Conservation (phyloP, 768 basidiomycete genomes). For the Boletus vinaceobasis region DNA sequence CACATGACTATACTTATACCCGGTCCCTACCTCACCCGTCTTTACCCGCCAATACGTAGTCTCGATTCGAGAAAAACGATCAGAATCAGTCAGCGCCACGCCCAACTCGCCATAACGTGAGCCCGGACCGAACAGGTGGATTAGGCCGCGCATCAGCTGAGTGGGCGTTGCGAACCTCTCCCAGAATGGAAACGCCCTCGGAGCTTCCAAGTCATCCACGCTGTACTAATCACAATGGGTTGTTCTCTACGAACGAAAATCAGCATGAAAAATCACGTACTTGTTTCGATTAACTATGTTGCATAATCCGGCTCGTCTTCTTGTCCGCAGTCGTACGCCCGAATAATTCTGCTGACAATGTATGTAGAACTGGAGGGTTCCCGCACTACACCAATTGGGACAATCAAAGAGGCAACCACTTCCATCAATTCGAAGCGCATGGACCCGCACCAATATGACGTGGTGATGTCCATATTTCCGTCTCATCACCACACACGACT, state of each 20-base stretch:
- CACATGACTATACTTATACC: no score
- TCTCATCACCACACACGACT: no score
- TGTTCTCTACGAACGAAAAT: no score
- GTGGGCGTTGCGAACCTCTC: background rate
- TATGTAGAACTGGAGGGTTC: background rate
- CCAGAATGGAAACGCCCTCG: background rate
- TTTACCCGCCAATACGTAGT: background rate
- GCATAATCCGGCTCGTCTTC: background rate
- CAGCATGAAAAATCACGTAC: no score
- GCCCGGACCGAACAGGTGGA: no score
- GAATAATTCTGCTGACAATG: background rate
- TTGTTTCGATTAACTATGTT: no score
- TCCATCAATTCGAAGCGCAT: background rate
- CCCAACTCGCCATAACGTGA: background rate
- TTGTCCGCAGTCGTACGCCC: background rate
- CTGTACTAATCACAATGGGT: no score
- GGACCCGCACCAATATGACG: background rate
- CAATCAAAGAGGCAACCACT: background rate
- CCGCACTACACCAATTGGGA: background rate
- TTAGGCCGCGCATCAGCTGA: no score
- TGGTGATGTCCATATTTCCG: background rate
- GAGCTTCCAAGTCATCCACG: no score
- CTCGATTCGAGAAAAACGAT: background rate
- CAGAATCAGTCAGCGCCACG: background rate
- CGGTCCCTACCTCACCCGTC: no score